Base-by-base conservation (phyloP, 2,329 filamentous ascomycete species). In the Fusarium armeniacum region DNA sequence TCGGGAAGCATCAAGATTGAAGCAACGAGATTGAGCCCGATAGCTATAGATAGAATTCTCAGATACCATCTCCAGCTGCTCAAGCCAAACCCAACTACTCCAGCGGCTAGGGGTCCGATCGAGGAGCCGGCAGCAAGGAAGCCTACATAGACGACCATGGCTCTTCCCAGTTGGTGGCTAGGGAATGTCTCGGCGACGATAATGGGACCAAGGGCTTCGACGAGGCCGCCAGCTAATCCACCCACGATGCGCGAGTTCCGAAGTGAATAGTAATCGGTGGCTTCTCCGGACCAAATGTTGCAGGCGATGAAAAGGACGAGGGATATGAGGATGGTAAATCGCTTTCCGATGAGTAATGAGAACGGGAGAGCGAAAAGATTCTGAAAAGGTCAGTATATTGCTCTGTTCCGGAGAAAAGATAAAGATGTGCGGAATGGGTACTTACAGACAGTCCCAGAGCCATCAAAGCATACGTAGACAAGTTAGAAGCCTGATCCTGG, bases 151-250 rank as follows among this genome's bases (percentile, higher is more conserved):
- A 62, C 45, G 0, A 60, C 58, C 58, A 62, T 62, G 12, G 55
- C 58, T 38, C 38, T 43, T 2, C 30, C 58, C 0, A 62, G 56
- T 3, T 62, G 58, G 5, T 62, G 55, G 0, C 13, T 16, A 0
- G 58, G 58, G 3, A 62, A 62, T 3, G 58, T 62, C 20, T 62
- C 58, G 7, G 58, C 36, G 5, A 62, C 55, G 26, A 61, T 61
- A 5, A 61, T 61, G 32, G 59, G 59, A 6, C 59, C 56, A 7
- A 61, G 59, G 3, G 59, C 56, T 15, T 62, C 56, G 3, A 62
- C 59, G 1, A 62, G 18, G 5, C 59, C 59, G 38, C 59, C 59
- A 2, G 45, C 45, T 8, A 62, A 15, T n/a, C 59, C 59, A 16
- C 59, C 59, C 4, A 62, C 2, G 11, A 61, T 62, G 2, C 45